phyloP scores from a whole-genome alignment of 495 filamentous ascomycete species.

The Xylaria acuta region DNA sequence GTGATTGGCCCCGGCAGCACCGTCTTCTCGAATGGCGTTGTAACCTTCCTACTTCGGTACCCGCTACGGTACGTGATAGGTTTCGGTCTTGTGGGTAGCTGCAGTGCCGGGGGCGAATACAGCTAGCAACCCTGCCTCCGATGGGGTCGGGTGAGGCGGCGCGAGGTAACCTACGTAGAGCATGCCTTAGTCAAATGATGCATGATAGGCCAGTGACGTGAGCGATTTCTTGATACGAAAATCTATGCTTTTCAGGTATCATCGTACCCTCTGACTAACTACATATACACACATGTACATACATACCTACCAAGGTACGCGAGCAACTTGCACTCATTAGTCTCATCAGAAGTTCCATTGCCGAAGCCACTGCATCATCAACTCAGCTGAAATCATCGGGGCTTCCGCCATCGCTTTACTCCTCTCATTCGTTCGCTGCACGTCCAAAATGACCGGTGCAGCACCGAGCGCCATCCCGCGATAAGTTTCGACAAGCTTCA shows the following conservation, averaged over 20 bases:
- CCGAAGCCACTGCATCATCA: constrained; percentile 12
- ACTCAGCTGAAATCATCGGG: constrained; percentile 18
- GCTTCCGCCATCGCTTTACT: constrained; percentile 8
- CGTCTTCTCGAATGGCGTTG: background rate
- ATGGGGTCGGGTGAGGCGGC: background rate
- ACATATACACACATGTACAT: background rate
- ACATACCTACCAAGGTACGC: background rate
- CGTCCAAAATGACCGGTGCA: background rate
- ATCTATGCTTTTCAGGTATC: background rate
- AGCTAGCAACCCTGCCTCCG: background rate
- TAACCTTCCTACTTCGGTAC: constrained; percentile 24
- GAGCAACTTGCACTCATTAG: background rate
- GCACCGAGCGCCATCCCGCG: constrained; percentile 27
- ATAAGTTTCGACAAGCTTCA: constrained; percentile 50
- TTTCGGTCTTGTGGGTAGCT: background rate
- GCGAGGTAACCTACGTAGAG: background rate
- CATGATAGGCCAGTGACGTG: background rate
- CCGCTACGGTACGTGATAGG: constrained; percentile 16
- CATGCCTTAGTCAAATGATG: constrained; percentile 11
- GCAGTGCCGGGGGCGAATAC: background rate
- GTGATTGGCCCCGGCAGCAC: constrained; percentile 10
- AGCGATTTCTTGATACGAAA: constrained; percentile 6
- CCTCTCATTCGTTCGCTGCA: constrained; percentile 5
- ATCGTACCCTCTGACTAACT: background rate
- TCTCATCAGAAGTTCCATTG: constrained; percentile 10